Conservation (phyloP, 1,284 basidiomycete genomes). For the Cryptococcus sp. region DNA sequence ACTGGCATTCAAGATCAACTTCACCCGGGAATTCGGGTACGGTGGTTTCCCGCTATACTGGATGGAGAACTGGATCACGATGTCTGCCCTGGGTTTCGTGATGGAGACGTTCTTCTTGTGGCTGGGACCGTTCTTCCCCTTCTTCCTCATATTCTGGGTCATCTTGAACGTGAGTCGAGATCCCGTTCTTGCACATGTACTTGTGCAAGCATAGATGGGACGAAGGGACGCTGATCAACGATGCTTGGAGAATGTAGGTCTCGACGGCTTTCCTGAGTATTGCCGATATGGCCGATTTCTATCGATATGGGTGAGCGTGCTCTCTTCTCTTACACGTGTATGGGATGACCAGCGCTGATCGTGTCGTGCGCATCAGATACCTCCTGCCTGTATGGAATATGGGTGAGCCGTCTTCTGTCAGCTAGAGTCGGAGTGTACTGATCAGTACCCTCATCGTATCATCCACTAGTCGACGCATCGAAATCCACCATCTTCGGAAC, state of each 20-base stretch:
- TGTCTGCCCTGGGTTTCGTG: conserved; percentile 43
- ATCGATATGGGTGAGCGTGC: conserved; percentile 35
- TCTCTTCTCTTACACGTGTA: conserved; percentile 4
- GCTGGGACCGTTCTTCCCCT: conserved; percentile 45
- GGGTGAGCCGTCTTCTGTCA: conserved; percentile 17
- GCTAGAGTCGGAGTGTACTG: background rate
- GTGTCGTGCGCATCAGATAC: conserved; percentile 19
- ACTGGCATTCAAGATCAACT: conserved; percentile 40
- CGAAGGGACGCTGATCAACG: conserved; percentile 7
- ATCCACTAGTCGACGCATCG: conserved; percentile 31
- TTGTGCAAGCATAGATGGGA: no score
- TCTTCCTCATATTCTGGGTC: conserved; percentile 50
- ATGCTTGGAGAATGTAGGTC: conserved; percentile 10
- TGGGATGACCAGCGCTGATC: background rate
- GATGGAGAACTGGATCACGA: conserved; percentile 44
- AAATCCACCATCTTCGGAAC: conserved; percentile 45
- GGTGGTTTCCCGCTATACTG: conserved; percentile 47
- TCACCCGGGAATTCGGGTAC: conserved; percentile 38
- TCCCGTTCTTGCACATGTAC: no score
- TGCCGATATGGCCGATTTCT: conserved; percentile 38
- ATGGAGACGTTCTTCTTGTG: conserved; percentile 47
- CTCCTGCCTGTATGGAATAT: conserved; percentile 43
- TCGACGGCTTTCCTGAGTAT: conserved; percentile 40
- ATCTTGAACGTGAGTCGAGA: conserved; percentile 39
- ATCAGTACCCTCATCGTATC: conserved; percentile 1